Evolutionary conservation across 78 protist genomes (phyloP), one percentile per base, ranked within the genome.

Genomic region (Dictyostelium purpureum): DNA sequence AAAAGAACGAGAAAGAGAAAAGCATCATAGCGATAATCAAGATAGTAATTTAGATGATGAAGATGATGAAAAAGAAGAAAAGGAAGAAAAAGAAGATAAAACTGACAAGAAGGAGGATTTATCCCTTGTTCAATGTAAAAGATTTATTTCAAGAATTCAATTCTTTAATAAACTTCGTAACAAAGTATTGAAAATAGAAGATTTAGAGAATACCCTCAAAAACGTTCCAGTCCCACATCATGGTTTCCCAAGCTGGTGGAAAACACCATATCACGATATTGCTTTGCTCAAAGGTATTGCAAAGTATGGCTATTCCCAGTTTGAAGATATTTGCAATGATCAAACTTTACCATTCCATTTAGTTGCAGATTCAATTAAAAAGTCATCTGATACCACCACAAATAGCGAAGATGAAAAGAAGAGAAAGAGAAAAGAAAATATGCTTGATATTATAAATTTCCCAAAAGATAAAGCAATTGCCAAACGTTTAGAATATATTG

Each of bases 241-340:
- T n/a, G 45, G 52, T 2, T 87, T 92, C 49, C 95, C 95, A 40
- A 59, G 19, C 26, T 92, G 95, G 95, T 92, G 90, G 80, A 42
- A 54, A 49, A 45, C 88, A 6, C 38, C 87, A 45, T 21, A n/a
- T 11, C 95, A 92, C 40, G 95, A 92, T 61, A 21, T 75, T 10
- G 47, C 73, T 2, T 38, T 92, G 3, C 37, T 92, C 4, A 57
- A 51, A 21, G 91, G 95, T 63, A 18, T 92, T 4, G 16, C 76
- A 5, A 92, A 83, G 54, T 92, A 92, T 49, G 95, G 95, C 18
- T 85, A 63, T 74, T 80, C 81, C 31, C 79, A 78, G 37, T 79
- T n/a, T 31, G 94, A 89, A 26, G 94, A 71, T 31, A 78, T 89
- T 26, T 71, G 80, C 35, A 35, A 47, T 18, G 94, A 89, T 37